Evolutionary conservation across 1,284 basidiomycete genomes (phyloP), one percentile per base, ranked within the genome.

Genomic region (Trichosporon sp.): DNA sequence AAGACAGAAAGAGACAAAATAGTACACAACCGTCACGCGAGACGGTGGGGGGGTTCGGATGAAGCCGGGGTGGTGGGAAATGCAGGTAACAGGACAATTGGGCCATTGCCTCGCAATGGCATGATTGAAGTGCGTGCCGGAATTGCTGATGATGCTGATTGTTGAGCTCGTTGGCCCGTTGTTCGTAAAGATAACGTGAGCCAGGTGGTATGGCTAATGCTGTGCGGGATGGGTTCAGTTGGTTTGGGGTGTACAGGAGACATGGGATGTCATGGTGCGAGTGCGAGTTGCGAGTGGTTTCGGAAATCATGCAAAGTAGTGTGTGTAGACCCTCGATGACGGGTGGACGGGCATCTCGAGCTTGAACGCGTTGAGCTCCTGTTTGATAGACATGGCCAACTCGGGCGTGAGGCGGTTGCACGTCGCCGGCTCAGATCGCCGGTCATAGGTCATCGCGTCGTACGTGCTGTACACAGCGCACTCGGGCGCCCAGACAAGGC

Each of bases 281-380:
- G 35, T 37, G 35, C 35, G 35, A 37, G 35, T 37, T 37, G 35
- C 35, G 35, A 37, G 35, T 37, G 35, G 35, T 7, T 37, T 37
- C 35, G 35, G 35, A 37, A 63, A 73, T 77, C 72, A 88, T 74
- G 87, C 87, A 79, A 89, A 89, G 83, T 88, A 89, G 78, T 89
- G 88, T 67, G 88, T 89, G 83, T 96, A 91, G 79, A 91, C 89
- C 82, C 92, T 89, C 84, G 92, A 94, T 65, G 91, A 86, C 74
- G 91, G 91, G 84, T 97, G 95, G 73, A 98, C 93, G 80, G 94
- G 93, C 95, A 98, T 97, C 85, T 97, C 95, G 91, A 97, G 93
- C 88, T 97, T 97, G 86, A 92, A 97, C 73, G 93, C 94, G 85
- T 97, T 96, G 64, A 96, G 86, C 86, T 96, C 93, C 85, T 96